phyloP scores from a whole-genome alignment of 2,329 filamentous ascomycete species.

The Pyrenophora tritici-repentis region DNA sequence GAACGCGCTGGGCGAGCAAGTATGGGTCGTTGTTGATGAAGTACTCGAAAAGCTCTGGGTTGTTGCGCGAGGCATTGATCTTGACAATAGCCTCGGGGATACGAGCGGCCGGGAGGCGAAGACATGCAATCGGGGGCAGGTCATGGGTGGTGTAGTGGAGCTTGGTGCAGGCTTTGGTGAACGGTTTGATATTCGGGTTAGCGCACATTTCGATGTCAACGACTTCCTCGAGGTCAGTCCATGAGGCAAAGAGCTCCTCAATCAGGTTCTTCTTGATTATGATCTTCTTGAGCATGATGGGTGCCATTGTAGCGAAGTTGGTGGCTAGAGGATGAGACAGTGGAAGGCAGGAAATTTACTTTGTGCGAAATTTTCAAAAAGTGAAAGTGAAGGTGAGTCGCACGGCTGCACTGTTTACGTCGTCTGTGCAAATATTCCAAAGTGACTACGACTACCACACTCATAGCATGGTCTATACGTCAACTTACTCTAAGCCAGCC shows the following conservation, averaged over 20 bases:
- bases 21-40: neutral
- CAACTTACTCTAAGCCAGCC: slow-evolving; percentile 26
- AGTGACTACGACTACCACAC: too few relatives aligned
- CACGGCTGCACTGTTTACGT: too few relatives aligned
- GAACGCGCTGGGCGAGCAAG: neutral
- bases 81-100: neutral
- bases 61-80: slow-evolving; percentile 1
- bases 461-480: too few relatives aligned
- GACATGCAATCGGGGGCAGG: neutral
- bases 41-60: neutral
- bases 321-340: too few relatives aligned
- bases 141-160: neutral
- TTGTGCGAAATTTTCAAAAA: too few relatives aligned
- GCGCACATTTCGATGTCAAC: neutral
- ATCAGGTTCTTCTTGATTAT: too few relatives aligned
- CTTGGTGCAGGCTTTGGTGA: neutral
- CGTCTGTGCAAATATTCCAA: too few relatives aligned
- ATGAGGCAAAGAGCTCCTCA: neutral
- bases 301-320: too few relatives aligned
- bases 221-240: neutral
- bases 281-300: too few relatives aligned
- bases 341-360: too few relatives aligned
- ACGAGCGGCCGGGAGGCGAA: neutral
- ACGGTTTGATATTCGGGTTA: neutral
- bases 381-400: too few relatives aligned